phyloP scores from a whole-genome alignment of 1,284 basidiomycete genomes.

The Pseudozyma thailandica region DNA sequence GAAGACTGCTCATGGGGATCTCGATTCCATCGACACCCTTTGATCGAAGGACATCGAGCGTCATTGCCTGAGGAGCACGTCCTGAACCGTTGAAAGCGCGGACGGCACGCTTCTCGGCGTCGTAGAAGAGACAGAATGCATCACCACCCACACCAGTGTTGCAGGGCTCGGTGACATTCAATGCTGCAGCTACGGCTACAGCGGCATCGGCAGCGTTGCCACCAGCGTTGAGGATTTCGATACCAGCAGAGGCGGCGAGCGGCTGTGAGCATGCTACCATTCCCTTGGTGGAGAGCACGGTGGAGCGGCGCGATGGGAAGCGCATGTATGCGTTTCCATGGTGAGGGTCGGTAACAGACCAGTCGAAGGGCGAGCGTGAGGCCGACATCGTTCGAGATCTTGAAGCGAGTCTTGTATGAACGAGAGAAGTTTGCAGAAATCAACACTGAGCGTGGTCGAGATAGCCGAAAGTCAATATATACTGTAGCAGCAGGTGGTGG shows the following conservation, averaged over 20 bases:
- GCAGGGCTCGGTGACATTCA: slow-evolving; percentile 74
- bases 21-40: slow-evolving; percentile 77
- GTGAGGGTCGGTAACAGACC: slow-evolving; percentile 41
- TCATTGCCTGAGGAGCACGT: slow-evolving; percentile 76
- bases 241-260: slow-evolving; percentile 84
- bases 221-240: slow-evolving; percentile 86
- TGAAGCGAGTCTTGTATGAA: neutral
- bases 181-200: slow-evolving; percentile 83
- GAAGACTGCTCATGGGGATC: slow-evolving; percentile 71
- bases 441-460: too few relatives aligned
- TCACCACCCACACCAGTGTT: slow-evolving; percentile 75
- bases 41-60: slow-evolving; percentile 78
- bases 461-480: too few relatives aligned
- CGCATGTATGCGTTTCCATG: slow-evolving; percentile 40
- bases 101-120: slow-evolving; percentile 81
- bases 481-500: neutral
- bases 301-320: slow-evolving; percentile 57
- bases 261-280: slow-evolving; percentile 90
- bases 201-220: slow-evolving; percentile 80
- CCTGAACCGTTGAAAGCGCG: slow-evolving; percentile 88
- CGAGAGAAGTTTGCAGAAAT: neutral
- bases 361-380: slow-evolving; percentile 35
- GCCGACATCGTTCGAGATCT: slow-evolving; percentile 1
- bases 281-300: slow-evolving; percentile 75
- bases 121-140: slow-evolving; percentile 90